A percentile compares a stretch with the other conserved stretches of the same genome.
Conservation (phyloP, 208 protist species). For the Leptomonas pyrrhocoris region DNA sequence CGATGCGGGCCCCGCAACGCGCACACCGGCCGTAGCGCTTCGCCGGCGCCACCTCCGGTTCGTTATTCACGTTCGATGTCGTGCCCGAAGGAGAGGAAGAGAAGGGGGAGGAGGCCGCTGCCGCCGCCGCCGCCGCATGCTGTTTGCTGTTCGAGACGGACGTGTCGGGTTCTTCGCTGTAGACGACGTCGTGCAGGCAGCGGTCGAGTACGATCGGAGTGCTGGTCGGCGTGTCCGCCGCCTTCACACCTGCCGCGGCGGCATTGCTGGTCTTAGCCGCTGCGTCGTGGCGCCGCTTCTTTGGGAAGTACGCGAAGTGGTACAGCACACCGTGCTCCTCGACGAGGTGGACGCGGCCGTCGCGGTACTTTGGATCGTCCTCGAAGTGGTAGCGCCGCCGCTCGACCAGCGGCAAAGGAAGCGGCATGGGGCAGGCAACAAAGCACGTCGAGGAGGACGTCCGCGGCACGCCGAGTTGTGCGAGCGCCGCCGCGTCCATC, state of each 20-base stretch:
- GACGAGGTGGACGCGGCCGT: slow-evolving; percentile 66
- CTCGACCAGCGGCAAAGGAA: slow-evolving; percentile 28
- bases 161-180: slow-evolving; percentile 28
- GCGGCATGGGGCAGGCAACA: slow-evolving; percentile 12
- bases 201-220: slow-evolving; percentile 26
- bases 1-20: slow-evolving; percentile 32
- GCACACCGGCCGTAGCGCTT: slow-evolving; percentile 35
- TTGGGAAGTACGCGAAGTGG: slow-evolving; percentile 51
- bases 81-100: neutral
- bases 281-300: neutral
- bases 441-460: slow-evolving; percentile 14
- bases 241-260: neutral
- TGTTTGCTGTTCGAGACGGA: slow-evolving; percentile 19
- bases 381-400: slow-evolving; percentile 47
- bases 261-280: neutral
- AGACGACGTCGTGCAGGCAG: slow-evolving; percentile 37
- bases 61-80: neutral
- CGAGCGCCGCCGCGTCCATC: neutral
- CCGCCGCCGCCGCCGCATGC: slow-evolving; percentile 9
- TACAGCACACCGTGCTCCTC: slow-evolving; percentile 67
- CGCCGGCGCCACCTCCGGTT: slow-evolving; percentile 23
- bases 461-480: slow-evolving; percentile 11
- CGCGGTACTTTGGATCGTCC: slow-evolving; percentile 36
- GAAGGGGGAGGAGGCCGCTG: neutral
- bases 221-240: neutral